Evolutionary conservation across 331 rosid genomes (phyloP), one percentile per base, ranked within the genome.

Genomic region (Malus hybrid): DNA sequence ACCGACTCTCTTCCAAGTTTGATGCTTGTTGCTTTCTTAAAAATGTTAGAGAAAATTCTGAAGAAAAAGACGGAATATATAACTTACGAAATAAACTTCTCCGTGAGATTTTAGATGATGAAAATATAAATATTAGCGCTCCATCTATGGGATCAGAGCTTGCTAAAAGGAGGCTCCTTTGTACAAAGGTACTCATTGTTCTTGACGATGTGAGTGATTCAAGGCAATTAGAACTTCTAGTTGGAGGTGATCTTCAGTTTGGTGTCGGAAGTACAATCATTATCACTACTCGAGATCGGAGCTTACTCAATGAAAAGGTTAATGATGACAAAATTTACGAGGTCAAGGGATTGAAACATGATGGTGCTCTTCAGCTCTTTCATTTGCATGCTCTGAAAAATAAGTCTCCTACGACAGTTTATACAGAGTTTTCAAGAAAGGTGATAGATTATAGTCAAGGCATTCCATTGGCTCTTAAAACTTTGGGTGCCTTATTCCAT

Each of bases 171-270:
- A 84, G 79, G 69, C 56, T 84, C 30, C 5, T 19, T 1, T 68
- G 67, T 15, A 68, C 7, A 19, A 75, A 63, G 61, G 82, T 68
- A 36, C 69, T 81, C 6, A 10, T 79, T 26, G 73, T 76, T 79
- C 86, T 84, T n/a, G 86, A 84, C 58, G 88, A 81, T 69, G 80
- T 85, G 53, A 73, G 32, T 16, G 69, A 77, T 29, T 15, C 69
- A 10, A 12, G 22, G 1, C 78, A 76, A n/a, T 5, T 78, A n/a
- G 80, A 76, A 68, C n/a, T 0, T 44, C 70, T 85, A 24, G 50
- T 32, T 30, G 81, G 80, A 64, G 19, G 10, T 11, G 1, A 4
- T 13, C 42, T 39, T 10, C 58, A 28, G 71, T 75, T 78, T 72
- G 83, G 72, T 10, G 2, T 24, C 2, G 79, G 81, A 1, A 84